Percentiles rank a stretch among this genome's conserved stretches.
These are phyloP conservation scores for Halophytophthora batemanensis DNA, from an alignment of 352 stramenopile species.

Conservation along the genomic window DNA sequence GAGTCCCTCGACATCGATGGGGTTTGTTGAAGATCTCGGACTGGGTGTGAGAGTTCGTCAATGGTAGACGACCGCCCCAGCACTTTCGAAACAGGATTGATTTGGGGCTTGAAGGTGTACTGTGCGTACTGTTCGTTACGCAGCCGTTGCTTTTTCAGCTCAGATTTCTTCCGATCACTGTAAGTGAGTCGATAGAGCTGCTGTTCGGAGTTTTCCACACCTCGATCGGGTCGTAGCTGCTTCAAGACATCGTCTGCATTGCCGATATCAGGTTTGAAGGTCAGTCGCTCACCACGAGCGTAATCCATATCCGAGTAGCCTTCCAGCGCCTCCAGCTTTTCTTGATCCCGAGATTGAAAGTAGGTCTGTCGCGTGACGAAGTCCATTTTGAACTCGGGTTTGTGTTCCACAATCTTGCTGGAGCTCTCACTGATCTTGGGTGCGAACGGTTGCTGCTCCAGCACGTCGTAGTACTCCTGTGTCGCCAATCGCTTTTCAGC, in stretches of 20 bases:
- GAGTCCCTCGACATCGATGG: constrained; percentile 2
- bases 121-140: constrained; percentile 53
- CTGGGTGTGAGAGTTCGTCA: constrained; percentile 41
- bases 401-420: constrained; percentile 44
- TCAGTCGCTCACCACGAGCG: constrained; percentile 30
- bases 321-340: constrained; percentile 56
- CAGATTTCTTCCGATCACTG: constrained; percentile 49
- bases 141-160: constrained; percentile 58
- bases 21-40: constrained; percentile 19
- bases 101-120: constrained; percentile 72
- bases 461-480: constrained; percentile 69
- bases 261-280: constrained; percentile 78
- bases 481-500: constrained; percentile 48
- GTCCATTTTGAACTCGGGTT: constrained; percentile 75
- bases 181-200: constrained; percentile 71
- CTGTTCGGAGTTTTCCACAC: constrained; percentile 52
- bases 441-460: constrained; percentile 55
- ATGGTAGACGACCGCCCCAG: constrained; percentile 47
- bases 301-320: constrained; percentile 34
- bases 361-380: constrained; percentile 70
- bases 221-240: constrained; percentile 56
- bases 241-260: constrained; percentile 68
- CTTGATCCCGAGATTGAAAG: constrained; percentile 63
- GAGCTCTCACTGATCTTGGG: constrained; percentile 62
- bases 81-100: constrained; percentile 72